phyloP scores from a whole-genome alignment of 2,329 filamentous ascomycete genomes.

The Metarhizium brunneum region DNA sequence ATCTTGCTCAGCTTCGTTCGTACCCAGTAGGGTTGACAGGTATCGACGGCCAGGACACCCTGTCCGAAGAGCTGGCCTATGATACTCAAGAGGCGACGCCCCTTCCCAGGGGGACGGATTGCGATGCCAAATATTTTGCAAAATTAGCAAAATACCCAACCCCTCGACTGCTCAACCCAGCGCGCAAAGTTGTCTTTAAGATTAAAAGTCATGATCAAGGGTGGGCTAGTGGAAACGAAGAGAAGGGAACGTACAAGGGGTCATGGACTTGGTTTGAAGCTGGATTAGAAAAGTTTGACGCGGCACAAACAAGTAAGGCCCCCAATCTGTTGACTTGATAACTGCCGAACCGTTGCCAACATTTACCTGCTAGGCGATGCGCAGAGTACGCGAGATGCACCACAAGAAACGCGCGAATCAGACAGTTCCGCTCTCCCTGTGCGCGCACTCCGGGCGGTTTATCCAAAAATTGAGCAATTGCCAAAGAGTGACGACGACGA shows the following conservation, averaged over 20 bases:
- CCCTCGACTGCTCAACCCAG: conserved; percentile 36
- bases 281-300: conserved; percentile 47
- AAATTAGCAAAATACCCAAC: conserved; percentile 28
- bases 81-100: conserved; percentile 20
- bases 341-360: conserved; percentile 1
- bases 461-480: conserved; percentile 18
- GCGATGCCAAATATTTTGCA: conserved; percentile 19
- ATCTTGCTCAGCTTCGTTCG: conserved; percentile 22
- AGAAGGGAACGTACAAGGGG: conserved; percentile 30
- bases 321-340: not conserved
- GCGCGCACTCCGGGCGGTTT: conserved; percentile 27
- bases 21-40: conserved; percentile 27
- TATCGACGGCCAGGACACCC: conserved; percentile 15
- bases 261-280: conserved; percentile 58
- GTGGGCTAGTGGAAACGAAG: conserved; percentile 29
- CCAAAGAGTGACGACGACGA: not conserved
- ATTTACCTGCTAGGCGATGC: conserved; percentile 15
- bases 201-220: conserved; percentile 51
- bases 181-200: conserved; percentile 53
- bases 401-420: conserved; percentile 13
- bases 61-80: conserved; percentile 20
- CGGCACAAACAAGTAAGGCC: conserved; percentile 19
- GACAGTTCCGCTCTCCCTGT: conserved; percentile 17
- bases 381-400: conserved; percentile 19
- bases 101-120: conserved; percentile 15